These are phyloP conservation scores for Colletotrichum sp. DNA, from an alignment of 2,329 filamentous ascomycete genomes.

Conservation along the genomic window DNA sequence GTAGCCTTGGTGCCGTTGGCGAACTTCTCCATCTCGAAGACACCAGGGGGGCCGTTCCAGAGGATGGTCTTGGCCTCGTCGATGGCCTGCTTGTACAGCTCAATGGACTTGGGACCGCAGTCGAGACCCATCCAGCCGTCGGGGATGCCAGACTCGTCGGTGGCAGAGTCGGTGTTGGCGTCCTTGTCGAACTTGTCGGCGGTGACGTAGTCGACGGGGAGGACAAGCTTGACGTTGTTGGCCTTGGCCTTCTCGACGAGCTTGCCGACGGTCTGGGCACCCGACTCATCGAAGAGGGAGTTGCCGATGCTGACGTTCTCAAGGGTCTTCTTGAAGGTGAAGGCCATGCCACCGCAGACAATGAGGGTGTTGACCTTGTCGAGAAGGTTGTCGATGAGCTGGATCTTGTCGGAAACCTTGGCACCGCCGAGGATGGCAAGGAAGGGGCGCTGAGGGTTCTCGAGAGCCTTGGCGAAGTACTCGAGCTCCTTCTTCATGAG, in stretches of 20 bases:
- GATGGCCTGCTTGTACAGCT: slow-evolving; percentile 89
- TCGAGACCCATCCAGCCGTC: slow-evolving; percentile 99
- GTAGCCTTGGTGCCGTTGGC: slow-evolving; percentile 91
- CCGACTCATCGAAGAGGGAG: slow-evolving; percentile 92
- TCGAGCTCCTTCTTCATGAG: slow-evolving; percentile 99
- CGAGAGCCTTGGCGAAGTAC: slow-evolving; percentile 97
- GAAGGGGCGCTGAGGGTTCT: slow-evolving; percentile 93
- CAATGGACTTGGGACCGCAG: slow-evolving; percentile 86
- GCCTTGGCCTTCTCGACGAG: slow-evolving; percentile 96
- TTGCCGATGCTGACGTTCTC: slow-evolving; percentile 87
- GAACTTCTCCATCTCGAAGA: slow-evolving; percentile 97
- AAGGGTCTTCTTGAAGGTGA: slow-evolving; percentile 99
- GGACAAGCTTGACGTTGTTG: slow-evolving; percentile 93
- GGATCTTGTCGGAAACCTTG: slow-evolving; percentile 99
- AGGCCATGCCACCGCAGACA: slow-evolving; percentile 97
- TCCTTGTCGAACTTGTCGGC: slow-evolving; percentile 93
- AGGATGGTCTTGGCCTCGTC: slow-evolving; percentile 92
- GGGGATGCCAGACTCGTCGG: slow-evolving; percentile 87
- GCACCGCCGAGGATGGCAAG: slow-evolving; percentile 97
- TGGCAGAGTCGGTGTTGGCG: slow-evolving; percentile 80
- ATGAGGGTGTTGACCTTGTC: slow-evolving; percentile 97
- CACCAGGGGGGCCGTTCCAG: slow-evolving; percentile 97
- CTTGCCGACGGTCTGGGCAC: slow-evolving; percentile 86
- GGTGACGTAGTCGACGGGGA: slow-evolving; percentile 94
- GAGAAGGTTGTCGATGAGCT: slow-evolving; percentile 98